Evolutionary conservation across 768 basidiomycete genomes (phyloP).

Genomic region (Austroboletus eburneus): DNA sequence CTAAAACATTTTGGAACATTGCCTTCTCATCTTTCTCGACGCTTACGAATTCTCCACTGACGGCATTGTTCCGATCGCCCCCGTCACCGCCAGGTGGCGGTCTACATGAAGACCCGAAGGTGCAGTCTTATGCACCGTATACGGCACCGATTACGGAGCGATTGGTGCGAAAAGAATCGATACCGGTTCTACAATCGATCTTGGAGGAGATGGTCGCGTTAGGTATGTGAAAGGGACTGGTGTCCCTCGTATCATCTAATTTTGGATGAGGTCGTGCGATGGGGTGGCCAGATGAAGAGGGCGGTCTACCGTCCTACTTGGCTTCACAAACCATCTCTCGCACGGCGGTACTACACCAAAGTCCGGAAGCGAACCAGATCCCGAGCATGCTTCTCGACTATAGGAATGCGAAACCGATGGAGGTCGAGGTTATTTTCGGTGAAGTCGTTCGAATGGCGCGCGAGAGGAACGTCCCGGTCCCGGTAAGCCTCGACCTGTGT

Average conservation of each 20-base stretch:
- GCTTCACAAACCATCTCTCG: conserved; percentile 36
- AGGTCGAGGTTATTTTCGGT: conserved; percentile 65
- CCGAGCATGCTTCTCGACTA: conserved; percentile 63
- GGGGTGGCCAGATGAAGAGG: conserved; percentile 41
- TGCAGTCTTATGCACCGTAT: conserved; percentile 37
- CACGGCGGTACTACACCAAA: conserved; percentile 37
- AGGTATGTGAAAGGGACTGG: conserved; percentile 23
- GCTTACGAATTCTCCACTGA: conserved; percentile 45
- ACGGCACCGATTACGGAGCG: conserved; percentile 39
- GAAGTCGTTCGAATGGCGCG: conserved; percentile 35
- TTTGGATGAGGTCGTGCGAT: conserved; percentile 13
- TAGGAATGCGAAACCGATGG: conserved; percentile 49
- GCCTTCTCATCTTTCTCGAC: conserved; percentile 50
- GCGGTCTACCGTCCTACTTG: conserved; percentile 45
- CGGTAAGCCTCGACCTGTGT: conserved; percentile 1
- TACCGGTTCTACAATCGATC: conserved; percentile 45
- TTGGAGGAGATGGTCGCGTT: conserved; percentile 44
- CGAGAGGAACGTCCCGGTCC: conserved; percentile 14
- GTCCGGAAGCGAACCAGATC: conserved; percentile 42
- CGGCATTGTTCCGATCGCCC: conserved; percentile 48
- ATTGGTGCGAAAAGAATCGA: conserved; percentile 38
- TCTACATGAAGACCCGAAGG: conserved; percentile 14
- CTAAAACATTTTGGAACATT: conserved; percentile 65
- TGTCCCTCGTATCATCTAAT: neutral
- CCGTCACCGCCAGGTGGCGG: neutral